Conservation (phyloP, 2,329 filamentous ascomycete genomes). For the Cordyceps pruinosa region DNA sequence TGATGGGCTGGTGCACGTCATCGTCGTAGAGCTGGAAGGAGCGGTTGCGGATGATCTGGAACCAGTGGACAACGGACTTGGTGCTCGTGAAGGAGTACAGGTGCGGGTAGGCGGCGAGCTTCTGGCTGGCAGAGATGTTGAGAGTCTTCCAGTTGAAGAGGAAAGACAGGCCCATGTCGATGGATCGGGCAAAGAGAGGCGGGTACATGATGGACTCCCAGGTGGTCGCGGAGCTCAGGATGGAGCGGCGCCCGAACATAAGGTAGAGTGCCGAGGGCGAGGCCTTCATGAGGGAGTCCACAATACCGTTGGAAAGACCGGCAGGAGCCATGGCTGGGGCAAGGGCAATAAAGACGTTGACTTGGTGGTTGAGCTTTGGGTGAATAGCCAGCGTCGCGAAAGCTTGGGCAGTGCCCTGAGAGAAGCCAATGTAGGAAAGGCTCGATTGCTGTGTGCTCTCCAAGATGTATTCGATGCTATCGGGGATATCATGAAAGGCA, state of each 20-base stretch:
- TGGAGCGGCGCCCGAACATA: conserved; percentile 84
- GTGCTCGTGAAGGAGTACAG: conserved; percentile 95
- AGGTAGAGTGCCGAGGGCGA: conserved; percentile 89
- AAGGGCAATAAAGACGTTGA: conserved; percentile 93
- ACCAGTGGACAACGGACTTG: conserved; percentile 98
- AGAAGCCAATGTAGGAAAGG: conserved; percentile 94
- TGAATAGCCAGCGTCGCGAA: conserved; percentile 92
- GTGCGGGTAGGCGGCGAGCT: conserved; percentile 91
- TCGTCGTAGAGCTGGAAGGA: conserved; percentile 99
- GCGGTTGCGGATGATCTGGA: conserved; percentile 95
- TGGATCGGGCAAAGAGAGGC: conserved; percentile 81
- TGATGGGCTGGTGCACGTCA: conserved; percentile 72
- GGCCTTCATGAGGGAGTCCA: conserved; percentile 87
- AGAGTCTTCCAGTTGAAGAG: conserved; percentile 83
- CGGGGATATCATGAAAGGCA: conserved; percentile 93
- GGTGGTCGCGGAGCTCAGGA: conserved; percentile 88
- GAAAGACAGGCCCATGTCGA: conserved; percentile 74
- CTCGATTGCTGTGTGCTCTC: conserved; percentile 74
- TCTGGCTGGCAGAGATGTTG: conserved; percentile 82
- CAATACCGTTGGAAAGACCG: conserved; percentile 80
- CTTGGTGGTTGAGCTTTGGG: conserved; percentile 81
- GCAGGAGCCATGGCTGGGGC: conserved; percentile 95
- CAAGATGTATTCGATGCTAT: conserved; percentile 88
- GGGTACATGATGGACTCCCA: conserved; percentile 96
- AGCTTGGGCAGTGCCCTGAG: conserved; percentile 92